Evolutionary conservation across 225 moss, liverwort and hornwort species (phyloP).

Genomic region (Thuidium tamariscinum): DNA sequence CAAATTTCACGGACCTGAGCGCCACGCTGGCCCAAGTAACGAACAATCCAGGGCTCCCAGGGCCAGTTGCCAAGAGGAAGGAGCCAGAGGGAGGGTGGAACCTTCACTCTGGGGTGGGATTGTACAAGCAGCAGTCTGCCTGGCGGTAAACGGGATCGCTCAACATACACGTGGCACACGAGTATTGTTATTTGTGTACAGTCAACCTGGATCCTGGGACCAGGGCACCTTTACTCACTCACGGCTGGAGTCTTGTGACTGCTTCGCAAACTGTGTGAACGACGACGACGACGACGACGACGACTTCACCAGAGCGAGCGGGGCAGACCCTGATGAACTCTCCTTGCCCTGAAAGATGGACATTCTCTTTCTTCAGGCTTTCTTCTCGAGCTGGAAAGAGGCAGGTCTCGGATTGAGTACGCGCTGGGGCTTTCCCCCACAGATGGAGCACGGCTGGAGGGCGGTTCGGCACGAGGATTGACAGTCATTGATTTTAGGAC

Average conservation of each 20-base stretch:
- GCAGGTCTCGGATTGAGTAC: slow-evolving; percentile 4
- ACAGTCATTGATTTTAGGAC: slow-evolving; percentile 24
- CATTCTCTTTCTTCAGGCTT: slow-evolving; percentile 12
- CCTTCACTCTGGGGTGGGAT: slow-evolving; percentile 47
- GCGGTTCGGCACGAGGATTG: slow-evolving; percentile 6
- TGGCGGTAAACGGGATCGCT: slow-evolving; percentile 65
- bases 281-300: neutral
- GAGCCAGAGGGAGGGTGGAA: slow-evolving; percentile 93
- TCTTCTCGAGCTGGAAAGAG: neutral
- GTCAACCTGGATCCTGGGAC: slow-evolving; percentile 31
- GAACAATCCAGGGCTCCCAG: slow-evolving; percentile 29
- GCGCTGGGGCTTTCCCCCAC: neutral
- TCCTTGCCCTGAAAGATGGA: neutral
- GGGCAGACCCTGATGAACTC: neutral
- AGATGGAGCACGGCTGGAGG: slow-evolving; percentile 1
- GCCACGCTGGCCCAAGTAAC: slow-evolving; percentile 35
- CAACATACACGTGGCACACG: neutral
- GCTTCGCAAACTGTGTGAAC: slow-evolving; percentile 3
- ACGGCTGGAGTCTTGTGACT: slow-evolving; percentile 13
- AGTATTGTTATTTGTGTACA: slow-evolving; percentile 62
- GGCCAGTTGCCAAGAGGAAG: slow-evolving; percentile 66
- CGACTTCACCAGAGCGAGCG: neutral
- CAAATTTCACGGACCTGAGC: slow-evolving; percentile 43
- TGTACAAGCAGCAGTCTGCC: slow-evolving; percentile 67
- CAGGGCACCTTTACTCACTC: neutral